Evolutionary conservation across 2,329 filamentous ascomycete genomes (phyloP).

Genomic region (Aspergillus felis): DNA sequence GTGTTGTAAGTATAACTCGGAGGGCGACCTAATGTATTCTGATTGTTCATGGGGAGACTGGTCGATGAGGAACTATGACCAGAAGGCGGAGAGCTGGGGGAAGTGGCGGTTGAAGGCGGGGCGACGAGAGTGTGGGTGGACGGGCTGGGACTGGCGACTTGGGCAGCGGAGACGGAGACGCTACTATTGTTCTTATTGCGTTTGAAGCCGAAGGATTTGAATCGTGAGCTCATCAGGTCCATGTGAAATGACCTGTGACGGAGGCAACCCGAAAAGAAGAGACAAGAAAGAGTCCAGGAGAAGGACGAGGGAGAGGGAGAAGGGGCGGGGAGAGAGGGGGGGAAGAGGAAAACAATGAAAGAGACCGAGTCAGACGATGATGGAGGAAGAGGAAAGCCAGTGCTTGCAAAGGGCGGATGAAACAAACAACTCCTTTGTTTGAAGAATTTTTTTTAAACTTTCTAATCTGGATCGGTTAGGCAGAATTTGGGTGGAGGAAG

Average conservation of each 20-base stretch:
- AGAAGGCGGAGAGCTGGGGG: slow-evolving; percentile 34
- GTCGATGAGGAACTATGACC: slow-evolving; percentile 45
- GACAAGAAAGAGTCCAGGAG: slow-evolving; percentile 6
- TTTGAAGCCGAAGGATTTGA: slow-evolving; percentile 50
- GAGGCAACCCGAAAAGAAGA: slow-evolving; percentile 9
- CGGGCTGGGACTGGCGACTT: slow-evolving; percentile 5
- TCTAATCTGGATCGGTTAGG: background rate
- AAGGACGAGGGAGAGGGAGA: slow-evolving; percentile 9
- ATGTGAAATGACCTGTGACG: slow-evolving; percentile 29
- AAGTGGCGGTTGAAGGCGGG: slow-evolving; percentile 33
- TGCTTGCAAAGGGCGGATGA: slow-evolving; percentile 4
- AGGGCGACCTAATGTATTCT: slow-evolving; percentile 55
- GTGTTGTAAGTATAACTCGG: slow-evolving; percentile 60
- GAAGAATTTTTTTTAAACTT: background rate
- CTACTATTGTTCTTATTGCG: slow-evolving; percentile 47
- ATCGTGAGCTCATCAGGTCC: slow-evolving; percentile 51
- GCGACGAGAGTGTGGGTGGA: slow-evolving; percentile 28
- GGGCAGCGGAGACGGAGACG: slow-evolving; percentile 15
- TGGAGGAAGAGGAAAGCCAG: slow-evolving; percentile 11
- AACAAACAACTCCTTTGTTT: background rate
- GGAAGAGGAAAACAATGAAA: slow-evolving; percentile 3
- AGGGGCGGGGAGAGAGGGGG: slow-evolving; percentile 15
- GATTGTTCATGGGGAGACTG: slow-evolving; percentile 54
- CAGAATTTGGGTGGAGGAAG: slow-evolving; percentile 6
- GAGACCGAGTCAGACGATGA: slow-evolving; percentile 12